Evolutionary conservation across 2,329 filamentous ascomycete genomes (phyloP).

Genomic region (Trichoderma sp.): DNA sequence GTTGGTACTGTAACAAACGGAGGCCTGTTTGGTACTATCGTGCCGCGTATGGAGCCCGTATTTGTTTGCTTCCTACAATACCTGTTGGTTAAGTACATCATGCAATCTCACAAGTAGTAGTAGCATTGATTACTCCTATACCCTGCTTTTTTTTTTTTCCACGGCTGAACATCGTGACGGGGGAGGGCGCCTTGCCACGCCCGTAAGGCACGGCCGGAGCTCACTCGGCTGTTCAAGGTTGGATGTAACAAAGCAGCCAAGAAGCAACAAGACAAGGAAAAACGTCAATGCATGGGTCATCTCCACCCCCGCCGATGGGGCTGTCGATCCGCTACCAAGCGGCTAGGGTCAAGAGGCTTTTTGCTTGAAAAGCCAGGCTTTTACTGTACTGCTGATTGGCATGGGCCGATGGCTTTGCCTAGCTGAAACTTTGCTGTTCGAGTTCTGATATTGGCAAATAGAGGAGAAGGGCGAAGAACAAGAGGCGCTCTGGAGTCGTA

Average conservation of each 20-base stretch:
- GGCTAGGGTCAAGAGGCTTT: not conserved
- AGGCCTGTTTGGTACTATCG: not conserved
- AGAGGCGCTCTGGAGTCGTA: not conserved
- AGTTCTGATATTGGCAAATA: not conserved
- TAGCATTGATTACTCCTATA: not conserved
- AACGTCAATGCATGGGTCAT: not conserved
- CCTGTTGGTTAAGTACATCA: not conserved
- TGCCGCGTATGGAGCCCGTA: not conserved
- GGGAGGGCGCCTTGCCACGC: constrained; percentile 4
- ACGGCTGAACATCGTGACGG: not conserved
- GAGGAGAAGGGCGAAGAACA: not conserved
- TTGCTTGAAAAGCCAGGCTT: not conserved
- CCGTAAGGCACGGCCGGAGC: constrained; percentile 12
- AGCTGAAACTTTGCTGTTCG: constrained; percentile 1
- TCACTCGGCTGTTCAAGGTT: constrained; percentile 7
- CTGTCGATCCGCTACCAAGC: constrained; percentile 13
- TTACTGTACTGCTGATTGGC: not conserved
- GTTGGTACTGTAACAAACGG: not conserved
- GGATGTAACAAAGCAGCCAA: not conserved
- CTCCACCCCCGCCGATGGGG: constrained; percentile 15
- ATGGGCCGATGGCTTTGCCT: not conserved
- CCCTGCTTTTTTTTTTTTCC: not conserved
- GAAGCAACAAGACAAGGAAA: not conserved
- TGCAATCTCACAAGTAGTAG: not conserved
- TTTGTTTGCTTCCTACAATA: not conserved